A percentile compares a stretch with the other conserved stretches of the same genome.
Conservation (phyloP, 352 stramenopile genomes). For the Bremia lactucae region DNA sequence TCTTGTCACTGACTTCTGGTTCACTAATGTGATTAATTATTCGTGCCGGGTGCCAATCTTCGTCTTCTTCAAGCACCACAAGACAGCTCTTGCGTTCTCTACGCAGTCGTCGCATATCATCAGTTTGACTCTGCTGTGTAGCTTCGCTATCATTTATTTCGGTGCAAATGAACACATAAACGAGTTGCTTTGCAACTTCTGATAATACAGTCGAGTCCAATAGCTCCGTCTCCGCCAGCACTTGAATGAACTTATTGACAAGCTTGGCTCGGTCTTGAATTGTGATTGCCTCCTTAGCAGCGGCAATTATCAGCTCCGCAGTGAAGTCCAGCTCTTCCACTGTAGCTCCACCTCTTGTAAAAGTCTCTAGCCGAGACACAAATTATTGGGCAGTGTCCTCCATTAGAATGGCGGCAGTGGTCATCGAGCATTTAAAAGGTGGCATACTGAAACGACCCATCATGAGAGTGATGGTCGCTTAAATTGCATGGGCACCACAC, state of each 20-base stretch:
- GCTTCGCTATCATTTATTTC: constrained; percentile 10
- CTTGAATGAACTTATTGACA: constrained; percentile 21
- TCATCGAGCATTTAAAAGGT: neutral
- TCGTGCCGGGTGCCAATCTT: constrained; percentile 57
- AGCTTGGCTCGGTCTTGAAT: constrained; percentile 13
- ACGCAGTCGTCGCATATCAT: constrained; percentile 19
- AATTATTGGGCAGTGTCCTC: constrained; percentile 16
- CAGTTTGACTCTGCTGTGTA: constrained; percentile 17
- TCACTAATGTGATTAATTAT: constrained; percentile 35
- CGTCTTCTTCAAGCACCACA: constrained; percentile 55
- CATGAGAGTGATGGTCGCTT: constrained; percentile 16
- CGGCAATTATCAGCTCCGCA: constrained; percentile 47
- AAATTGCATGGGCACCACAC: constrained; percentile 4
- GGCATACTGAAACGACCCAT: constrained; percentile 1
- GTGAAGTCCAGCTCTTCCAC: constrained; percentile 54
- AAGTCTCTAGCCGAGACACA: constrained; percentile 13
- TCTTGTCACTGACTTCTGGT: constrained; percentile 2
- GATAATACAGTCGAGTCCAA: constrained; percentile 16
- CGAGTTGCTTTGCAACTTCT: constrained; percentile 16
- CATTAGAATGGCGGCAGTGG: neutral
- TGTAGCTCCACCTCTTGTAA: constrained; percentile 7
- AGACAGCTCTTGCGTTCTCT: constrained; percentile 41
- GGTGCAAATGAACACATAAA: constrained; percentile 9
- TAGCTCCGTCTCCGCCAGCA: constrained; percentile 34
- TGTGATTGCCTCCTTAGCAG: constrained; percentile 22